Base-by-base conservation (phyloP, 352 stramenopile genomes). In the Pilasporangium apinafurcum region DNA sequence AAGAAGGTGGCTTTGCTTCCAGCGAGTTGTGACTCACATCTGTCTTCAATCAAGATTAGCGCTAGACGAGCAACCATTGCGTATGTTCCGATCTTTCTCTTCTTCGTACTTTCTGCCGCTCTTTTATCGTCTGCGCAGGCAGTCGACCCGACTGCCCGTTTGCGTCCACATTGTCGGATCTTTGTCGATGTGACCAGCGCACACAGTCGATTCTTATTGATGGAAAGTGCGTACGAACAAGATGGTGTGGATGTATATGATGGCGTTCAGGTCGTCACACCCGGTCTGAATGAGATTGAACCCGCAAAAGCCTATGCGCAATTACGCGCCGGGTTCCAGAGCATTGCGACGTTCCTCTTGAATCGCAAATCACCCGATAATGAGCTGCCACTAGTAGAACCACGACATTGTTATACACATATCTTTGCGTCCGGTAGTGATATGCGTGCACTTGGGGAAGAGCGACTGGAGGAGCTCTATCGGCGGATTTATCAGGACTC, bases 371-470 rank as follows among this genome's bases (percentile, higher is more conserved):
- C n/a, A n/a, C n/a, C n/a, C n/a, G n/a, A n/a, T n/a, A n/a, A n/a
- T n/a, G 20, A 59, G 48, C 56, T 45, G 12, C 33, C 52, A 22
- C 53, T 62, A 42, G 56, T 75, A 31, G 68, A 83, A 48, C 70
- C 74, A 13, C 51, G 65, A 9, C 57, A 67, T 24, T 86, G 74
- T 48, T 73, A 77, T 41, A 61, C 64, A 24, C 66, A 79, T 31
- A 56, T 79, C 35, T 29, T 75, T 7, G 21, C 50, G 17, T 31
- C 37, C 1, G 31, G 54, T 3, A 36, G 44, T 0, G 50, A 67
- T 16, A 44, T 84, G 14, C 48, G 45, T 22, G 56, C 59, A 27
- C 35, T 62, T 0, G 55, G 58, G 8, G 39, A 44, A 8, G 37
- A 53, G 5, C 43, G 48, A 4, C 47, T 71, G 6, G 46, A 68